Base-by-base conservation (phyloP, 164 flowering plant species). In the Tinospora cordifolia region DNA sequence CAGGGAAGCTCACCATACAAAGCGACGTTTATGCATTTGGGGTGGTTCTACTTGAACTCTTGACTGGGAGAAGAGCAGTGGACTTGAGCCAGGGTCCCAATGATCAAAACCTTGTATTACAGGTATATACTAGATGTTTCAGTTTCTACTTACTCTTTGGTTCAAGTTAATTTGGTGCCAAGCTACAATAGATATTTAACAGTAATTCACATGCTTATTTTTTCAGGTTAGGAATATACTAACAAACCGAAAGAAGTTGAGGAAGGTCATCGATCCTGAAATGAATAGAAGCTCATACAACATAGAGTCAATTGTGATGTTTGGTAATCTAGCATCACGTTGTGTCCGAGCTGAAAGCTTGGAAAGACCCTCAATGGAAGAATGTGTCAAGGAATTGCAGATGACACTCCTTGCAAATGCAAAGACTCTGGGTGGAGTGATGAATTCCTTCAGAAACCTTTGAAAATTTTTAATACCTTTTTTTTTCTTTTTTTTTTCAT, bases 11-110 rank as follows among this genome's bases (percentile, higher is more conserved):
- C 71, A 89, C 95, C 67, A 69, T 94, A 75, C 99, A 90, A 71
- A 94, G 97, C 71, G 97, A 94, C 76, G 97, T 92, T 19, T 94
- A 94, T 80, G 97, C 99, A 77, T 94, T 90, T 84, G 97, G 98
- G 49, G 97, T 93, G 25, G 98, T 94, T 67, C 91, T 94, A 62
- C 91, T 92, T 30, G 99, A 94, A 82, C 95, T 94, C 71, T 74
- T 94, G 84, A 94, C 97, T 0, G 98, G 97, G 40, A 88, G 95
- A 26, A 79, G 88, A 82, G 99, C 97, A 10, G 84, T 92, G 51
- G 93, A 94, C 78, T 78, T 94, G 71, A 87, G 76, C 83, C 95
- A 87, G 77, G 97, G 96, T 63, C 87, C 91, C 24, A 83, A 75
- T 63, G 91, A 94, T 75, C 97, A 94, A 76, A 94, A 87, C 75